Evolutionary conservation across 192 early-diverging fungal species (phyloP), one percentile per base, ranked within the genome.

Genomic region (Rhizophagus sp.): DNA sequence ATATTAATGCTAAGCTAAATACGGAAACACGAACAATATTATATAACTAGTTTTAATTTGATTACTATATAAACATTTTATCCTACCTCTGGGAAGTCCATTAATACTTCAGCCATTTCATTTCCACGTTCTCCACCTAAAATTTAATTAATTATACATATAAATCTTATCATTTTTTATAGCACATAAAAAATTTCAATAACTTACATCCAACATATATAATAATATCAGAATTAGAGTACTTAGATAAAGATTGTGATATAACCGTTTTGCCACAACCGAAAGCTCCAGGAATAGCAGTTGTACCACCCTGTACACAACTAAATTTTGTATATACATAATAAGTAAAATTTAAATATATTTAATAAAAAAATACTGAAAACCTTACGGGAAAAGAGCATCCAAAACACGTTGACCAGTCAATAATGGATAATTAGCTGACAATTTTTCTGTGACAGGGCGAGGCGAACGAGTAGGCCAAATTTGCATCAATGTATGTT

Each of bases 221-320:
- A 86, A 99, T 99, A 71, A 99, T 91, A 85, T 99, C 97, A 62
- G 97, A 99, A 92, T 99, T 99, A 79, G 98, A 99, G 89, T 97
- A 99, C 85, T 99, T 99, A 66, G 98, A 98, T 77, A 99, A 87
- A 4, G 98, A 94, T 88, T 99, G 98, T 13, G 97, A 99, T 90
- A 99, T 99, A 71, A 99, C 98, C 66, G 98, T 99, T 89, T 99
- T 99, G 52, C 98, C 98, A 85, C 98, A 99, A 65, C 98, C 98
- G 82, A 99, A 99, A 75, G 98, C 98, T 71, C 98, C 98, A 19
- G 98, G 98, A 87, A 99, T 99, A 61, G 97, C 97, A 11, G 97
- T 99, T 34, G 98, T 99, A 73, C 98, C 98, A 81, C 98, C 98
- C 85, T 98, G 97, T 2, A 99, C 97, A 86, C 98, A 99, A 7